Evolutionary conservation across 2,329 filamentous ascomycete genomes (phyloP), one percentile per base, ranked within the genome.

Genomic region (Aschersonia sp.): DNA sequence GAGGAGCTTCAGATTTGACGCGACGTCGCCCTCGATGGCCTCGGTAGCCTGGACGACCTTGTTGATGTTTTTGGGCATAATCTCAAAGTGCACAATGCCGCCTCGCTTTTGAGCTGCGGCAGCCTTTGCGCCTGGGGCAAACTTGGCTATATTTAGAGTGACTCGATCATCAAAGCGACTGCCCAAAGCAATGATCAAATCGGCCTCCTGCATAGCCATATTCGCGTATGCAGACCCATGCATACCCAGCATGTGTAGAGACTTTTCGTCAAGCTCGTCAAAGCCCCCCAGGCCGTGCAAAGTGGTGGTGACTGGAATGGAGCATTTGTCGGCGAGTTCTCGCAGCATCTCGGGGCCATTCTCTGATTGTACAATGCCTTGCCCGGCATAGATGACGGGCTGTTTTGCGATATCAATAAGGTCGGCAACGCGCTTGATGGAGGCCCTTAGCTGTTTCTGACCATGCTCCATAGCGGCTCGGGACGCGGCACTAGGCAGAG

Each of bases 31-130:
- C 68, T 95, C 90, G 14, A 97, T 83, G 43, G 92, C 90, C 69
- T 95, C 88, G 41, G 86, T 95, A 6, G 90, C 89, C 68, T 97
- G 87, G 11, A 98, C 84, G 41, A 97, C 89, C 77, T 97, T 98
- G 80, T 97, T 97, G 71, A 97, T 97, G 73, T 98, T 97, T 81
- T 98, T 98, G 58, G 92, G 90, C 83, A 97, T 84, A 59, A 98
- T 90, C 64, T 97, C 90, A 59, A 97, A 97, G 67, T 98, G 90
- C 12, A 97, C 78, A 58, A 98, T 97, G 59, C 92, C 92, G 58
- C 92, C 92, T 52, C 88, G 84, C 47, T 81, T 81, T 69, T 95
- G 86, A 9, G 77, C 73, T 5, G 87, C 90, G 0, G 92, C 92
- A 11, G 80, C 78, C 68, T 85, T 92, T 43, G 92, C 92, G 46